These are phyloP conservation scores for Ceratocystis lukuohia DNA, from an alignment of 2,329 filamentous ascomycete genomes.

Conservation along the genomic window DNA sequence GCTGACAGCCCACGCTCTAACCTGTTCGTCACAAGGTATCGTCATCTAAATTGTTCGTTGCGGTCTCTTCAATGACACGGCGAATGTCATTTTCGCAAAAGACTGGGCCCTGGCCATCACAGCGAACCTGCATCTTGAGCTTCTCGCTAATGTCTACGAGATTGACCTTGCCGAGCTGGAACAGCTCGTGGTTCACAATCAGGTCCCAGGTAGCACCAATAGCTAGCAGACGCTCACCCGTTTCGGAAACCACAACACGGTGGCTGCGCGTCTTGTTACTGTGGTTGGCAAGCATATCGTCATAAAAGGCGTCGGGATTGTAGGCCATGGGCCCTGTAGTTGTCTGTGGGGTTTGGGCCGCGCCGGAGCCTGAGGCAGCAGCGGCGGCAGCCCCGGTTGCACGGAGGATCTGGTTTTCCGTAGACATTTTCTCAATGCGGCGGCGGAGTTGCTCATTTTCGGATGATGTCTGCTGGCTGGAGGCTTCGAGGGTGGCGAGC, in stretches of 20 bases:
- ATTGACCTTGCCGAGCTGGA: constrained; percentile 64
- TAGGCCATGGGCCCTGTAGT: constrained; percentile 57
- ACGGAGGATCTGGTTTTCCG: constrained; percentile 84
- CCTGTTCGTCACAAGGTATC: constrained; percentile 41
- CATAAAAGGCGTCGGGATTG: constrained; percentile 59
- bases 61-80: constrained; percentile 64
- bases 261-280: constrained; percentile 51
- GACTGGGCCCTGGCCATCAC: constrained; percentile 77
- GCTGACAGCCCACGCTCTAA: too few relatives aligned
- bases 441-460: constrained; percentile 82
- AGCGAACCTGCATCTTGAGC: constrained; percentile 60
- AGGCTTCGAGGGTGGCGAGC: constrained; percentile 61
- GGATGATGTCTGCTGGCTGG: constrained; percentile 55
- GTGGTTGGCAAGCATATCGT: constrained; percentile 47
- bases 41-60: constrained; percentile 61
- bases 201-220: constrained; percentile 79
- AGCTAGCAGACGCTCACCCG: constrained; percentile 56
- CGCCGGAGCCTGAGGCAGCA: constrained; percentile 29
- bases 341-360: neutral
- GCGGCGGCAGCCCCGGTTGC: constrained; percentile 40
- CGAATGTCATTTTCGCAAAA: constrained; percentile 67
- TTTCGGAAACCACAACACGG: constrained; percentile 51
- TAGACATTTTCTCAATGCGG: constrained; percentile 69
- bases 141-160: constrained; percentile 67
- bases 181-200: constrained; percentile 68